phyloP scores from a whole-genome alignment of 108 stramenopile genomes.

The Thalassiosira profunda region DNA sequence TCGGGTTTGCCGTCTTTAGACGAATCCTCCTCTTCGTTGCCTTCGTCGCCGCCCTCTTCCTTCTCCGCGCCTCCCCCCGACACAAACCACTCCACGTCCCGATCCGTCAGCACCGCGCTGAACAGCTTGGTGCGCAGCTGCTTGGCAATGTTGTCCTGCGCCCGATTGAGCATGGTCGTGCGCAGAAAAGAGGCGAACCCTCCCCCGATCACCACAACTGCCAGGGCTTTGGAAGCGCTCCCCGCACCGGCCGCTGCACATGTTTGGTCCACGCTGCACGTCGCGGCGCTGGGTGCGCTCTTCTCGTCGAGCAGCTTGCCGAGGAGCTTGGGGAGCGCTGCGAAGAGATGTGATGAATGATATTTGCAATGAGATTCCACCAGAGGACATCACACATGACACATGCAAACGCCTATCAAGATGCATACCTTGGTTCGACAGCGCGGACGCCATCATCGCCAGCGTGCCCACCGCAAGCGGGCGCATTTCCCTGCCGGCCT shows the following conservation, averaged over 20 bases:
- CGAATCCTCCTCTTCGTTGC: conserved; percentile 5
- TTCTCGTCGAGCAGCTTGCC: conserved; percentile 80
- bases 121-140: conserved; percentile 68
- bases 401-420: neutral
- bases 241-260: conserved; percentile 21
- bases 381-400: conserved; percentile 2
- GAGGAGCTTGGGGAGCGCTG: conserved; percentile 65
- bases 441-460: conserved; percentile 75
- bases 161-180: conserved; percentile 71
- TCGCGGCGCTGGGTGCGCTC: conserved; percentile 6
- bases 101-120: conserved; percentile 46
- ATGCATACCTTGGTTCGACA: conserved; percentile 73
- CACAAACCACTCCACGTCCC: conserved; percentile 88
- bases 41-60: conserved; percentile 2
- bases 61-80: conserved; percentile 15
- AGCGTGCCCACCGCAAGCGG: conserved; percentile 70
- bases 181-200: conserved; percentile 84
- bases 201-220: conserved; percentile 74
- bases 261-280: conserved; percentile 20
- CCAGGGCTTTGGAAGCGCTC: conserved; percentile 42
- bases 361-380: conserved; percentile 9
- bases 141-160: conserved; percentile 76
- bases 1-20: neutral
- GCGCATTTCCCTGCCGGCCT: conserved; percentile 53
- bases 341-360: neutral